A percentile compares a stretch with the other conserved stretches of the same genome.
These are phyloP conservation scores for Aureoboletus auriporus DNA, from an alignment of 768 basidiomycete species.

Conservation along the genomic window DNA sequence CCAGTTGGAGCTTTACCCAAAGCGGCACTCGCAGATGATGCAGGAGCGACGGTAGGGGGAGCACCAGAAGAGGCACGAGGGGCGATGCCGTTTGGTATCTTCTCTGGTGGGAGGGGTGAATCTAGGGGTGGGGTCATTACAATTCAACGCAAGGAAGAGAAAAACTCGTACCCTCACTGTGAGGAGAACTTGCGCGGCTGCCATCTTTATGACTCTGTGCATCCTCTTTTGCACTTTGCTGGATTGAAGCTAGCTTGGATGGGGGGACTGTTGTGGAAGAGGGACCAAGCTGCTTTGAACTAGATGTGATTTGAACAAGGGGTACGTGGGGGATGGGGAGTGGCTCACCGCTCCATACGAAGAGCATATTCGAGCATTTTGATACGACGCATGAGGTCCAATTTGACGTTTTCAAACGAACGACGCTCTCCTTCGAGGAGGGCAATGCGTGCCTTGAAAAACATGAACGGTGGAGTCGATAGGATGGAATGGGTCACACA, in stretches of 20 bases:
- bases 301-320: conserved; percentile 25
- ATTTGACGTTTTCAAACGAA: conserved; percentile 95
- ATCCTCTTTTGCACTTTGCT: conserved; percentile 68
- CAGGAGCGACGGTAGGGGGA: conserved; percentile 13
- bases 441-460: conserved; percentile 84
- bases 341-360: conserved; percentile 85
- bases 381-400: conserved; percentile 92
- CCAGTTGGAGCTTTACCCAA: conserved; percentile 72
- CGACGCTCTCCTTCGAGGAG: conserved; percentile 95
- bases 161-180: conserved; percentile 65
- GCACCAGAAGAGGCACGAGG: conserved; percentile 56
- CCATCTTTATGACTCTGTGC: conserved; percentile 70
- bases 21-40: conserved; percentile 38
- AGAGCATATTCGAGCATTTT: conserved; percentile 99
- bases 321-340: conserved; percentile 4
- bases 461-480: not conserved
- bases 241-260: conserved; percentile 60
- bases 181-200: conserved; percentile 78
- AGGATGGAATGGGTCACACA: conserved; percentile 30
- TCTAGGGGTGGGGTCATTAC: conserved; percentile 39
- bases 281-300: conserved; percentile 71
- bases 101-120: conserved; percentile 68
- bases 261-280: conserved; percentile 58
- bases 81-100: conserved; percentile 58
- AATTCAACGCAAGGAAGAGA: not conserved